A percentile compares a stretch with the other conserved stretches of the same genome.
These are phyloP conservation scores for Phyllosticta capitalensis DNA, from an alignment of 2,329 filamentous ascomycete genomes.

Conservation along the genomic window DNA sequence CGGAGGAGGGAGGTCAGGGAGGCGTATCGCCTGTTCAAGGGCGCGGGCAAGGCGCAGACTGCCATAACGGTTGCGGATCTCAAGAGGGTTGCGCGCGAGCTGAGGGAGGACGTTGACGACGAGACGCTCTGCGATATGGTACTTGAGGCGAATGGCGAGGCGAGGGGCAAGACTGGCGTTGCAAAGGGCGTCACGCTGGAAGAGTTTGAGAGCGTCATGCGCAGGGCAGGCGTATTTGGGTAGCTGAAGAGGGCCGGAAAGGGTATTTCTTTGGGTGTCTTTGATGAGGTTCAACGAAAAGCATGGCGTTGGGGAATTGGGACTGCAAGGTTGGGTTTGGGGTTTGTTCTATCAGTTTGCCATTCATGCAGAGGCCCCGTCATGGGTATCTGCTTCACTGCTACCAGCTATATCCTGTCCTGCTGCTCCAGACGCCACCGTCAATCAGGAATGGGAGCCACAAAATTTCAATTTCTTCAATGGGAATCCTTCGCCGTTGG, in stretches of 20 bases:
- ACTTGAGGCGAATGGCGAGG: constrained; percentile 69
- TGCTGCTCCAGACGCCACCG: neutral
- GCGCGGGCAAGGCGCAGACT: constrained; percentile 36
- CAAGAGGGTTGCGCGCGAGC: constrained; percentile 63
- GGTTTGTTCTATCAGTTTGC: neutral
- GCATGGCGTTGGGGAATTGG: neutral
- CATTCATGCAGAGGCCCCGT: neutral
- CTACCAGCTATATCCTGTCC: neutral
- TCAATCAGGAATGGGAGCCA: neutral
- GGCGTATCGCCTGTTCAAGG: constrained; percentile 74
- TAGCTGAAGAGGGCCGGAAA: constrained; percentile 19
- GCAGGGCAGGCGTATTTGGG: constrained; percentile 70
- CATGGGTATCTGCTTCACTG: neutral
- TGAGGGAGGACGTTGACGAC: constrained; percentile 79
- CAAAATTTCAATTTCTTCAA: neutral
- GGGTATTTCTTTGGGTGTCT: neutral
- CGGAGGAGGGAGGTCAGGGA: constrained; percentile 62
- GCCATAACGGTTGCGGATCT: constrained; percentile 76
- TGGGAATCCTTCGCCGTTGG: neutral
- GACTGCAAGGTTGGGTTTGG: neutral
- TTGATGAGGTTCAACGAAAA: neutral
- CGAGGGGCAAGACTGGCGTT: constrained; percentile 37
- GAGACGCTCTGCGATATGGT: constrained; percentile 88
- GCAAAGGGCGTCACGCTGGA: constrained; percentile 60
- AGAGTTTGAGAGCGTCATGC: constrained; percentile 83